Evolutionary conservation across 2,329 filamentous ascomycete species (phyloP).

Genomic region (Ciborinia camelliae): DNA sequence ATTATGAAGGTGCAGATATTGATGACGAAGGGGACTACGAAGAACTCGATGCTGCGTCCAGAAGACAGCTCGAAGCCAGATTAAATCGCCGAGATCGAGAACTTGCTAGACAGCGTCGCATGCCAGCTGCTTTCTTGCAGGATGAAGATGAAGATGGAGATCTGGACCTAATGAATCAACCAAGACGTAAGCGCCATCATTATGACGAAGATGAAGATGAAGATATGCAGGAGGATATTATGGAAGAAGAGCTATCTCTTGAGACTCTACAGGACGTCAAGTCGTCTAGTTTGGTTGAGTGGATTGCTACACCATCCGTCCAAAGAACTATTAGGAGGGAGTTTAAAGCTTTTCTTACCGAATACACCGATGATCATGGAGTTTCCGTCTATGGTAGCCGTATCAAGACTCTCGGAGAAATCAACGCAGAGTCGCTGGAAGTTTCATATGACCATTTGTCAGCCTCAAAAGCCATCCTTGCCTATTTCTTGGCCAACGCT

Average conservation of each 20-base stretch:
- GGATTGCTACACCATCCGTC: conserved; percentile 86
- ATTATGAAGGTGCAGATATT: conserved; percentile 67
- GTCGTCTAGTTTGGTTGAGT: conserved; percentile 87
- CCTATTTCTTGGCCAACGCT: conserved; percentile 93
- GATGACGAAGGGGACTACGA: conserved; percentile 77
- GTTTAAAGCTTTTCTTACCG: conserved; percentile 95
- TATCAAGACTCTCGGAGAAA: conserved; percentile 91
- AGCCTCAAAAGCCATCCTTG: conserved; percentile 85
- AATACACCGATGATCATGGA: conserved; percentile 86
- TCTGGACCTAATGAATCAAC: conserved; percentile 80
- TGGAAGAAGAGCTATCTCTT: conserved; percentile 91
- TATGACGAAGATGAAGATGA: conserved; percentile 96
- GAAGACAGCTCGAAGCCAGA: conserved; percentile 68
- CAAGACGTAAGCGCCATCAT: conserved; percentile 76
- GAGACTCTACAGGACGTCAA: conserved; percentile 93
- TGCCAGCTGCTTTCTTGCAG: conserved; percentile 70
- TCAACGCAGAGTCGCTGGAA: conserved; percentile 94
- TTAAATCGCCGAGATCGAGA: conserved; percentile 73
- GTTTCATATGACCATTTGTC: conserved; percentile 93
- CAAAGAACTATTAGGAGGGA: conserved; percentile 92
- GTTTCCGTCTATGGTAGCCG: conserved; percentile 92
- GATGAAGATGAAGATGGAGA: conserved; percentile 79
- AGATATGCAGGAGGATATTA: conserved; percentile 86
- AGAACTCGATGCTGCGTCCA: conserved; percentile 61
- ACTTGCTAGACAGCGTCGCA: conserved; percentile 60